Base-by-base conservation (phyloP, 306 rosid species). In the Sechiopsis laciniata region DNA sequence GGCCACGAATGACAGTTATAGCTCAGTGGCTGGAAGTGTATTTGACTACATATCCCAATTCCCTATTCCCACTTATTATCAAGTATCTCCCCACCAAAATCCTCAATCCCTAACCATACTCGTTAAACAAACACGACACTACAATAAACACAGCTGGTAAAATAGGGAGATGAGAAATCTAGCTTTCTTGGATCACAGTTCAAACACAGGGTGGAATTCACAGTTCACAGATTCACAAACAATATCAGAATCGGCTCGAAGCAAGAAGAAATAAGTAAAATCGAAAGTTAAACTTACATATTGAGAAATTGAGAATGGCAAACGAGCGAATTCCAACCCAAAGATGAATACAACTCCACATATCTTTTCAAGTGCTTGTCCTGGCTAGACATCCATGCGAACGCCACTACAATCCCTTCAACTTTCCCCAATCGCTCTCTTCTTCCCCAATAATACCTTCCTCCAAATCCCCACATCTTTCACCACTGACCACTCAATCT, bases 401-500 rank as follows among this genome's bases (percentile, higher is more conserved):
- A 92, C 75, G 87, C 77, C 75, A 90, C 92, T 22, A 92, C 95
- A 64, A 92, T 87, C 57, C 97, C 96, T 66, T 88, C 88, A 4
- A 79, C 79, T 73, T 84, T 82, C 76, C 76, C 90, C 17, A 35
- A 55, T 57, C 51, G 65, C 55, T 88, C 80, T 73, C 85, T 92
- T 74, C 90, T 85, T 61, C 90, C 96, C 97, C 97, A 92, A 54
- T 85, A 88, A 78, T 78, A 92, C 71, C 86, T 79, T 57, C 96
- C 95, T 35, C 96, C 97, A 72, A 90, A 87, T 53, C 97, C 97
- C 97, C 95, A 92, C 97, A 92, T 90, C 82, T 64, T 70, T 55
- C 75, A 37, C 64, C n/a, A 42, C 29, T 15, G 17, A 0, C 42
- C 46, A 61, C 68, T 61, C 21, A 14, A 45, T 29, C 32, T n/a